phyloP scores from a whole-genome alignment of 2,329 filamentous ascomycete species.

The Penicillium sp. region DNA sequence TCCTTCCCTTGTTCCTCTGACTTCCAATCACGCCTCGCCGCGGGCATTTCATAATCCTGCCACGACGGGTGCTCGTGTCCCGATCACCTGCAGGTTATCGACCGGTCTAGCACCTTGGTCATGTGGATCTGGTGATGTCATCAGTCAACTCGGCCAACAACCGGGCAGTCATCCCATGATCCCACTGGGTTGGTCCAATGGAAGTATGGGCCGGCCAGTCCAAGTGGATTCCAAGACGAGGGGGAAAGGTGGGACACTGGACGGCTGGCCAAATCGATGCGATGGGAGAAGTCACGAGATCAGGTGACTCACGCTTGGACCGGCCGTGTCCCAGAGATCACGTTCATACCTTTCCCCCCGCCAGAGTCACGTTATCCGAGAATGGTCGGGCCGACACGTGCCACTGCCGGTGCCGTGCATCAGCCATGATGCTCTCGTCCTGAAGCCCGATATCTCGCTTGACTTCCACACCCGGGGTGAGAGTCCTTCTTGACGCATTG shows the following conservation, averaged over 20 bases:
- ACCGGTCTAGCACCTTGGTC: constrained; percentile 26
- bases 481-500: no score
- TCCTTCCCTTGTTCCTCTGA: no score
- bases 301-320: constrained; percentile 4
- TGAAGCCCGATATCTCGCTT: no score
- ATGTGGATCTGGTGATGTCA: constrained; percentile 25
- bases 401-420: no score
- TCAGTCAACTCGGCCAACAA: constrained; percentile 1
- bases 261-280: not conserved
- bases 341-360: not conserved
- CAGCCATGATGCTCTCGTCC: no score
- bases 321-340: not conserved
- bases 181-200: not conserved
- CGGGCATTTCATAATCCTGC: no score
- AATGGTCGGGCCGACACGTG: no score
- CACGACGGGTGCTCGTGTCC: constrained; percentile 2
- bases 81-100: constrained; percentile 23
- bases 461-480: no score
- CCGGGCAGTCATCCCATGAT: constrained; percentile 4
- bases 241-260: no score
- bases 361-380: no score
- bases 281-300: constrained; percentile 13
- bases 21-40: not conserved
- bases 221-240: no score
- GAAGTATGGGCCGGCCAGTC: not conserved